Evolutionary conservation across 2,329 filamentous ascomycete genomes (phyloP).

Genomic region (Aspergillus flavus): DNA sequence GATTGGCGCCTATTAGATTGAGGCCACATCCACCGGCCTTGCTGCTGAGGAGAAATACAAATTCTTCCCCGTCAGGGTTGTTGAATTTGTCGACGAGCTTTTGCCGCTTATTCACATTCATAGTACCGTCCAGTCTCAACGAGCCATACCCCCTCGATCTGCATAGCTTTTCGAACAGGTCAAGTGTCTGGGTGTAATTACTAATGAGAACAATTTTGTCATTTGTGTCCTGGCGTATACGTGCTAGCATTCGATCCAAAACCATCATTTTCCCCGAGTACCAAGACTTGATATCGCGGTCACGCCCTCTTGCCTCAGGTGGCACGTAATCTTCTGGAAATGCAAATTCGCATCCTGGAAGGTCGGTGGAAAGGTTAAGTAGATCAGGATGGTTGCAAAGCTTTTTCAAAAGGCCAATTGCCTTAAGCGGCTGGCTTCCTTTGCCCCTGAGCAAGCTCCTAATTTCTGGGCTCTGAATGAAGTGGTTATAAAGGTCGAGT

Average conservation of each 20-base stretch:
- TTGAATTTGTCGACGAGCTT: constrained; percentile 99
- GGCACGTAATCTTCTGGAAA: constrained; percentile 87
- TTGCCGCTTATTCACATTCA: constrained; percentile 96
- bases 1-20: constrained; percentile 92
- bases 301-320: constrained; percentile 82
- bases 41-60: constrained; percentile 92
- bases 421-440: constrained; percentile 92
- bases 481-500: constrained; percentile 91
- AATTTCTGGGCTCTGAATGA: constrained; percentile 93
- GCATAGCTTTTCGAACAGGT: constrained; percentile 90
- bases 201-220: constrained; percentile 99
- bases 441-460: constrained; percentile 89
- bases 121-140: constrained; percentile 89
- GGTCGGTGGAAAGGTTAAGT: constrained; percentile 76
- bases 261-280: constrained; percentile 99
- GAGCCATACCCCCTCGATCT: constrained; percentile 81
- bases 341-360: constrained; percentile 80
- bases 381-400: constrained; percentile 97
- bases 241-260: constrained; percentile 94
- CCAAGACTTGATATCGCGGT: constrained; percentile 90
- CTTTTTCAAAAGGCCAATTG: constrained; percentile 95
- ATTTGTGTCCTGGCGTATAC: constrained; percentile 93
- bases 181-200: constrained; percentile 95
- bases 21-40: constrained; percentile 97
- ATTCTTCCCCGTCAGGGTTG: constrained; percentile 84